Percentiles rank a stretch among this genome's conserved stretches.
These are phyloP conservation scores for Lentinula lateritia DNA, from an alignment of 768 basidiomycete species.

Conservation along the genomic window DNA sequence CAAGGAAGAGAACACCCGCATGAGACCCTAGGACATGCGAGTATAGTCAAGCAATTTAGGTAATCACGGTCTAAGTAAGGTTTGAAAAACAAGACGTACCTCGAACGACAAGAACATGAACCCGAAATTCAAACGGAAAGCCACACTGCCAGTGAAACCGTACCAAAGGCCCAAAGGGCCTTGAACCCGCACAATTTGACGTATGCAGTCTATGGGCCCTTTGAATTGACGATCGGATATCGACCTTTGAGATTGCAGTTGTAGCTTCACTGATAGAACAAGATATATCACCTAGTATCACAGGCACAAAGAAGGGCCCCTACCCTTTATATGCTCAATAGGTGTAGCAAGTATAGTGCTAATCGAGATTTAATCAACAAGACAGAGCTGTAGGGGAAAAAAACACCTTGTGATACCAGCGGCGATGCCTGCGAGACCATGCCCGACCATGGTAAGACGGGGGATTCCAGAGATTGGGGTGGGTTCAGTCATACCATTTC, in stretches of 20 bases:
- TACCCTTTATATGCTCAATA: conserved; percentile 73
- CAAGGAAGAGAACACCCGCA: conserved; percentile 45
- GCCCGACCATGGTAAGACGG: conserved; percentile 57
- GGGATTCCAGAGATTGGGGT: conserved; percentile 36
- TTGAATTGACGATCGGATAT: conserved; percentile 51
- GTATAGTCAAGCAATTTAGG: conserved; percentile 13
- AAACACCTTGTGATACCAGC: conserved; percentile 65
- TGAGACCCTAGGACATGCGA: conserved; percentile 38
- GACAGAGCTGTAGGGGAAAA: conserved; percentile 4
- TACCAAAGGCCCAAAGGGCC: conserved; percentile 68
- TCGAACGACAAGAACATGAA: conserved; percentile 77
- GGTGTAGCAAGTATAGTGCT: conserved; percentile 73
- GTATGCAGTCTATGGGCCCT: conserved; percentile 61
- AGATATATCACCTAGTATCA: background rate
- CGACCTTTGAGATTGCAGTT: conserved; percentile 55
- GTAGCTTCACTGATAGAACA: conserved; percentile 48
- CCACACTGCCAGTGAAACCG: conserved; percentile 68
- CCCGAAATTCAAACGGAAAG: conserved; percentile 70
- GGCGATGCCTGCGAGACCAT: conserved; percentile 61
- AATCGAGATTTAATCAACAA: conserved; percentile 4
- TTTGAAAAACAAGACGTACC: conserved; percentile 23
- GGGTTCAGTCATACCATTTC: conserved; percentile 47
- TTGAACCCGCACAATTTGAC: conserved; percentile 56
- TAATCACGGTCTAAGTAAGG: conserved; percentile 4
- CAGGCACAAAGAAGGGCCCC: conserved; percentile 8